These are phyloP conservation scores for Triangularia verruculosa DNA, from an alignment of 2,329 filamentous ascomycete species.

Conservation along the genomic window DNA sequence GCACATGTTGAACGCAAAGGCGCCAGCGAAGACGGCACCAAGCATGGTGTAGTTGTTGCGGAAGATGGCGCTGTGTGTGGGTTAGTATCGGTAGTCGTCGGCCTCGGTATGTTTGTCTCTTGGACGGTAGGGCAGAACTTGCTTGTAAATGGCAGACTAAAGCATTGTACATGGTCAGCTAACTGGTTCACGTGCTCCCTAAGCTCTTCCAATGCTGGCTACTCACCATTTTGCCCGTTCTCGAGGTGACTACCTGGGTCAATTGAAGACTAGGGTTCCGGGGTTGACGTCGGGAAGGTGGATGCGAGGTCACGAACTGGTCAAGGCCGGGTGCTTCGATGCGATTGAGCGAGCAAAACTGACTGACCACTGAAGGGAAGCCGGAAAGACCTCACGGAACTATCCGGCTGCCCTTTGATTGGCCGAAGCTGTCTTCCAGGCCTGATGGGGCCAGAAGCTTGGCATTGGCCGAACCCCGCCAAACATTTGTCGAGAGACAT, in stretches of 20 bases:
- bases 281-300: constrained; percentile 20
- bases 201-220: neutral
- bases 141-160: constrained; percentile 57
- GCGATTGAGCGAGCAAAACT: constrained; percentile 27
- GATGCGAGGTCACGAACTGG: constrained; percentile 18
- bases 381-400: constrained; percentile 29
- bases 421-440: constrained; percentile 31
- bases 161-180: constrained; percentile 23
- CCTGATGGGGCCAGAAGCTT: neutral
- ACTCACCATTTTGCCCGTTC: constrained; percentile 56
- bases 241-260: constrained; percentile 15
- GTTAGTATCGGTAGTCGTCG: constrained; percentile 23
- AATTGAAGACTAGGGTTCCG: constrained; percentile 21
- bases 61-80: constrained; percentile 67
- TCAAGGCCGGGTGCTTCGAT: constrained; percentile 18
- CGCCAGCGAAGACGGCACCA: constrained; percentile 76
- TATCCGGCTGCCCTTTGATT: constrained; percentile 33
- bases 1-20: constrained; percentile 93
- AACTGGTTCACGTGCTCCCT: constrained; percentile 4
- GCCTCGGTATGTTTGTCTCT: constrained; percentile 1
- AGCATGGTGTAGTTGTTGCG: constrained; percentile 87
- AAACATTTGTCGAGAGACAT: constrained; percentile 5
- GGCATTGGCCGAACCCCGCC: constrained; percentile 15
- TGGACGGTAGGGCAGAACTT: constrained; percentile 35
- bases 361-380: constrained; percentile 24